Evolutionary conservation across 1,284 basidiomycete species (phyloP).

Genomic region (Papiliotrema laurentii): DNA sequence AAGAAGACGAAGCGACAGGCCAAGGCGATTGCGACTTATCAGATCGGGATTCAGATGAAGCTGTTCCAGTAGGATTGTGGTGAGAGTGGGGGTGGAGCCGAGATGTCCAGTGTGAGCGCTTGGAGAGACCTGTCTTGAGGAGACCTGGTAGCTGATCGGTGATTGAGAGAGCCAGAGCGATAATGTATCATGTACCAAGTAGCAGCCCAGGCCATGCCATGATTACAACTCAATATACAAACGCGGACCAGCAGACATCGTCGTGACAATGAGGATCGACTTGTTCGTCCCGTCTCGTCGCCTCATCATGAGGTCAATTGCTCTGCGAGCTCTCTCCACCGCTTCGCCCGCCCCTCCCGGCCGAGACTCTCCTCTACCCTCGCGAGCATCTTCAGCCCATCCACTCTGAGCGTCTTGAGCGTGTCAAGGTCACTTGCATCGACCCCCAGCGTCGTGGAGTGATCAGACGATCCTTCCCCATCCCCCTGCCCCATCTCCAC

Average conservation of each 20-base stretch:
- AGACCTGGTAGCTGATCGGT: no score
- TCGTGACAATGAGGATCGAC: no score
- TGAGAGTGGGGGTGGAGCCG: neutral
- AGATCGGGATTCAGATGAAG: constrained; percentile 3
- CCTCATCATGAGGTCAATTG: neutral
- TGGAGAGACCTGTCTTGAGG: no score
- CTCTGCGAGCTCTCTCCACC: constrained; percentile 13
- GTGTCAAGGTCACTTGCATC: constrained; percentile 4
- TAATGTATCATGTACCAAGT: no score
- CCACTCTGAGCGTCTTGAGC: constrained; percentile 12
- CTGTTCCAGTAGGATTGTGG: neutral
- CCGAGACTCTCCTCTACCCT: constrained; percentile 29
- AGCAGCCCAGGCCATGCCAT: no score
- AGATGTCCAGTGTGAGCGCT: no score
- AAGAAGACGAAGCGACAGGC: constrained; percentile 24
- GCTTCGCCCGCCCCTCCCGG: constrained; percentile 17
- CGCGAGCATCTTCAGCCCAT: constrained; percentile 16
- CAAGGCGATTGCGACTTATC: constrained; percentile 22
- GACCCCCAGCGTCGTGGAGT: no score
- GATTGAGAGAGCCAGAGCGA: no score
- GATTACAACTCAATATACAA: no score
- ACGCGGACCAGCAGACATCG: no score
- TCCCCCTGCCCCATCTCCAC: neutral
- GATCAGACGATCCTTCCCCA: neutral
- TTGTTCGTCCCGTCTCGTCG: constrained; percentile 1